Conservation (phyloP, 2,329 filamentous ascomycete genomes). For the Monilinia laxa region DNA sequence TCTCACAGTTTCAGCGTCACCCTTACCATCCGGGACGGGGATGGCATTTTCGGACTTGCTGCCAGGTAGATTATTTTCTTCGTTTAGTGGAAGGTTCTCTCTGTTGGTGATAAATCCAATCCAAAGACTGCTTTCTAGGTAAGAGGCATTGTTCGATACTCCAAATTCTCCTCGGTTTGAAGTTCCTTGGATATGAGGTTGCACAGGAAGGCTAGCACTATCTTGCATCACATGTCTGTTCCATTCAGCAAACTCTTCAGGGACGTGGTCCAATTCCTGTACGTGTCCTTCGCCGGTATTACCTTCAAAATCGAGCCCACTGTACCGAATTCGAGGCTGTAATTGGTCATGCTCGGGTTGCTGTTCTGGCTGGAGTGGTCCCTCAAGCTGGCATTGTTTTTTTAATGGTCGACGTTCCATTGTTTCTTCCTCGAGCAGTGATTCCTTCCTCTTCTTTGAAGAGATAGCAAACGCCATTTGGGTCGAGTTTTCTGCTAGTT, state of each 20-base stretch:
- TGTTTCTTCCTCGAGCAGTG: neutral
- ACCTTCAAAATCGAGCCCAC: neutral
- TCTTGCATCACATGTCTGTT: too few species aligned
- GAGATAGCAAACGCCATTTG: neutral
- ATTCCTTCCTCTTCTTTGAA: neutral
- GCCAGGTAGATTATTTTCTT: neutral
- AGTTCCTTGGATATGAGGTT: neutral
- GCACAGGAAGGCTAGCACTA: accelerated
- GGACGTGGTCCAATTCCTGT: neutral
- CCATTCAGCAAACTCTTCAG: neutral
- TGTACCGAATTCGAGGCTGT: neutral
- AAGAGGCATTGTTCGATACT: neutral
- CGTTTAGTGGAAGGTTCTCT: neutral
- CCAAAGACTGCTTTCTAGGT: neutral
- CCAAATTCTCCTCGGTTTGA: neutral
- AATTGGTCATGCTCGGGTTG: neutral
- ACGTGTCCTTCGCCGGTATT: neutral
- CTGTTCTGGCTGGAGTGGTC: neutral
- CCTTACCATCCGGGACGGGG: neutral
- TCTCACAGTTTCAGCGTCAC: too few species aligned
- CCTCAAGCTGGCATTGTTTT: neutral
- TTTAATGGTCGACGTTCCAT: neutral
- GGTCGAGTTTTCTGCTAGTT: neutral
- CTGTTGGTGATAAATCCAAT: too few species aligned
- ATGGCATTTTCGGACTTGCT: neutral